Conservation (phyloP, 306 rosid species). For the Gleditsia sinensis region DNA sequence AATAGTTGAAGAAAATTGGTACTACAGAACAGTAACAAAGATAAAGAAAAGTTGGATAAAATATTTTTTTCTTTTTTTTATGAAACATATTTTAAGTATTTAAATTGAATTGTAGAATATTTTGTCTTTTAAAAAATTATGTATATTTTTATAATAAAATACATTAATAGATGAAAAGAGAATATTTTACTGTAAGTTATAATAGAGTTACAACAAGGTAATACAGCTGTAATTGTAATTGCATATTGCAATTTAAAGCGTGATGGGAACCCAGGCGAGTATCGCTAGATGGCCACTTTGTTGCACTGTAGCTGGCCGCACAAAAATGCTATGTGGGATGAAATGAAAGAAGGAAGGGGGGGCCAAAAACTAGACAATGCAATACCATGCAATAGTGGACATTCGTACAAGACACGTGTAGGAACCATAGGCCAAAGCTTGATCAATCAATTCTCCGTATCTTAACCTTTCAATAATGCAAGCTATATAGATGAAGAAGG, state of each 20-base stretch:
- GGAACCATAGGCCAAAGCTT: slow-evolving; percentile 18
- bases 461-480: slow-evolving; percentile 50
- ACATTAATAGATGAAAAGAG: no score
- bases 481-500: neutral
- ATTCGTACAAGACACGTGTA: slow-evolving; percentile 28
- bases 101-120: no score
- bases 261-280: neutral
- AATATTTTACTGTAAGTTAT: no score
- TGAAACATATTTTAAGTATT: no score
- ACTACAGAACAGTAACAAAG: no score
- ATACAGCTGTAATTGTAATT: slow-evolving; percentile 1
- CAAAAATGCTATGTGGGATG: neutral
- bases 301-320: neutral
- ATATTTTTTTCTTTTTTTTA: no score
- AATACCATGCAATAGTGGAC: slow-evolving; percentile 32
- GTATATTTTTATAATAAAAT: no score
- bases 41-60: no score
- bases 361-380: slow-evolving; percentile 20
- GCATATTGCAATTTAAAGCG: neutral
- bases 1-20: no score
- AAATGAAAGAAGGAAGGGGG: neutral
- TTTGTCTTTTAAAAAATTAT: no score
- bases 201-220: neutral
- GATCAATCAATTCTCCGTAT: slow-evolving; percentile 31
- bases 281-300: slow-evolving; percentile 10